Evolutionary conservation across 2,329 filamentous ascomycete species (phyloP).

Genomic region (Verticillium nonalfalfae): DNA sequence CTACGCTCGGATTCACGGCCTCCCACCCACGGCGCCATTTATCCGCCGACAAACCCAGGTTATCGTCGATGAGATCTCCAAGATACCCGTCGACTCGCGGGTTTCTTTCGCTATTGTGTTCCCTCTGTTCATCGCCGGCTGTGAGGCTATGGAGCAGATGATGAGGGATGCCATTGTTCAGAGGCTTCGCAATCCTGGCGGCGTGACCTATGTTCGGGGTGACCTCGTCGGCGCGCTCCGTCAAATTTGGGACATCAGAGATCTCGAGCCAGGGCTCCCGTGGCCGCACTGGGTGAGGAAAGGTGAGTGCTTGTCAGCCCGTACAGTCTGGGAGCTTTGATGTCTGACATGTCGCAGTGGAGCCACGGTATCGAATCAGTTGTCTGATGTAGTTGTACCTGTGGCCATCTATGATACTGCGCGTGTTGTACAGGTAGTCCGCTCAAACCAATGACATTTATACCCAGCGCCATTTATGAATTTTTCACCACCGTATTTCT

Average conservation of each 20-base stretch:
- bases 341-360: constrained; percentile 2
- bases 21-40: constrained; percentile 9
- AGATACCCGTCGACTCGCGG: constrained; percentile 7
- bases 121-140: constrained; percentile 11
- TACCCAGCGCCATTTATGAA: no score
- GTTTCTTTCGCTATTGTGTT: constrained; percentile 9
- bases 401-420: not conserved
- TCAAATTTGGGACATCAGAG: constrained; percentile 11
- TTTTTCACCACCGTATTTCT: no score
- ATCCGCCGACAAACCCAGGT: constrained; percentile 8
- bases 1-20: constrained; percentile 7
- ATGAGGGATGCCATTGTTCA: constrained; percentile 6
- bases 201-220: constrained; percentile 6
- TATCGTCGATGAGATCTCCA: constrained; percentile 4
- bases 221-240: constrained; percentile 8
- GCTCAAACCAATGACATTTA: no score
- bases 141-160: constrained; percentile 9
- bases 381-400: constrained; percentile 6
- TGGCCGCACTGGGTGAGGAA: constrained; percentile 10
- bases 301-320: constrained; percentile 1
- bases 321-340: not conserved
- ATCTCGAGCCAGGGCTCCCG: constrained; percentile 8
- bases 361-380: constrained; percentile 6
- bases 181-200: constrained; percentile 4
- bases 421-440: no score